Evolutionary conservation across 768 basidiomycete species (phyloP).

Genomic region (Lactarius vividus): DNA sequence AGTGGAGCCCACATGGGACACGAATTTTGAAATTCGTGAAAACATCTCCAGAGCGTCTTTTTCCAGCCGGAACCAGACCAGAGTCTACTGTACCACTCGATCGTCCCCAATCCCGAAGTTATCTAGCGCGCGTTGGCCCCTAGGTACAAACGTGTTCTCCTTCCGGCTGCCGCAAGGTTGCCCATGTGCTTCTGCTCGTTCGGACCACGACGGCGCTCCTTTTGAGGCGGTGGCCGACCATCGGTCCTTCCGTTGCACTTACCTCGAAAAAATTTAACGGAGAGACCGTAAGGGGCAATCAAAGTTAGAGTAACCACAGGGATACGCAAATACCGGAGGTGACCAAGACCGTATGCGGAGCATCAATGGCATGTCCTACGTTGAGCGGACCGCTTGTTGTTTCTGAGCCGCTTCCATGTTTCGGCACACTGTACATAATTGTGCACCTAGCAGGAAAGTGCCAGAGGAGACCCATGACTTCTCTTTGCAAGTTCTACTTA

Average conservation of each 20-base stretch:
- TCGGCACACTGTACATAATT: neutral
- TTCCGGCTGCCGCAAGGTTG: slow-evolving; percentile 10
- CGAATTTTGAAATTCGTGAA: neutral
- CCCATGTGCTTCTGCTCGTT: neutral
- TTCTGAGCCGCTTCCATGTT: too few species aligned
- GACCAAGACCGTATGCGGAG: neutral
- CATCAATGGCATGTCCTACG: neutral
- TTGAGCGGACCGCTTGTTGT: too few species aligned
- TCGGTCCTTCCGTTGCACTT: neutral
- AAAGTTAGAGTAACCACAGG: neutral
- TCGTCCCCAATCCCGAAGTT: neutral
- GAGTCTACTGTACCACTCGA: neutral
- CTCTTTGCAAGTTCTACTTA: neutral
- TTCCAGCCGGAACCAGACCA: neutral
- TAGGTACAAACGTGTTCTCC: slow-evolving; percentile 21
- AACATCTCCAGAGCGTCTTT: neutral
- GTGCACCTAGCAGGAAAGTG: neutral
- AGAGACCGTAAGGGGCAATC: neutral
- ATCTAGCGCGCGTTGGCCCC: slow-evolving; percentile 6
- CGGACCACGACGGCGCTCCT: neutral
- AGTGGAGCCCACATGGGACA: neutral
- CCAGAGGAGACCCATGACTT: neutral
- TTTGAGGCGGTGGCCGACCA: neutral
- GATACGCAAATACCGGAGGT: neutral
- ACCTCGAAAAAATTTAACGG: neutral